Conservation (phyloP, 345 rosid species). For the Linum usitatissimum region DNA sequence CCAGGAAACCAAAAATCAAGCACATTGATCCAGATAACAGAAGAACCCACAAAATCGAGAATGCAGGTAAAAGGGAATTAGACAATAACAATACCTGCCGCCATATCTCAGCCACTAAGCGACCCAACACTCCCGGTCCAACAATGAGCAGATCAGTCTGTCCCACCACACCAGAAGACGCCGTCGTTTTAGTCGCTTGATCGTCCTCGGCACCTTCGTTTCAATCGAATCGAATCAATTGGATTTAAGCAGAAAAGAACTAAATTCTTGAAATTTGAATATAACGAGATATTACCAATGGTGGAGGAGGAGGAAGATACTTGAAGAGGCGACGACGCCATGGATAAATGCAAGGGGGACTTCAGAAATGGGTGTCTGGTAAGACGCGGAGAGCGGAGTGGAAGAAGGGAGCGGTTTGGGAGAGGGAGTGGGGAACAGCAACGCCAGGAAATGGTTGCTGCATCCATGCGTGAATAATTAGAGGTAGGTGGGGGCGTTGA, state of each 20-base stretch:
- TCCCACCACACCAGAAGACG: slow-evolving; percentile 40
- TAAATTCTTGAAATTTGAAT: neutral
- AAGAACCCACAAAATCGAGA: neutral
- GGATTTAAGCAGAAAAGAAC: neutral
- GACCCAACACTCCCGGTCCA: slow-evolving; percentile 97
- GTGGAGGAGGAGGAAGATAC: slow-evolving; percentile 34
- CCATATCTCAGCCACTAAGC: slow-evolving; percentile 85
- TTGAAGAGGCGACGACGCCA: slow-evolving; percentile 31
- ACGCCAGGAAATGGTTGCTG: slow-evolving; percentile 21
- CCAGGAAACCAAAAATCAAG: neutral
- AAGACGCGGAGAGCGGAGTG: neutral
- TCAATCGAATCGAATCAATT: neutral
- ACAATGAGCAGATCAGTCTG: slow-evolving; percentile 69
- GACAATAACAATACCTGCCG: slow-evolving; percentile 36
- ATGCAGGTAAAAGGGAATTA: neutral
- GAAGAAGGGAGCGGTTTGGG: slow-evolving; percentile 10
- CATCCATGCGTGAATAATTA: neutral
- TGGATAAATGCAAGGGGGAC: slow-evolving; percentile 12
- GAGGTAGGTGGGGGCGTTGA: neutral
- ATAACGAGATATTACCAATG: slow-evolving; percentile 25
- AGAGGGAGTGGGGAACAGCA: slow-evolving; percentile 3
- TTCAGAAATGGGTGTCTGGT: slow-evolving; percentile 6
- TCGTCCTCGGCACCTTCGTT: slow-evolving; percentile 37
- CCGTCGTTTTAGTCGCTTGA: slow-evolving; percentile 28
- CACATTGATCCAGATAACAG: neutral